These are phyloP conservation scores for Curvularia sp. DNA, from an alignment of 2,329 filamentous ascomycete genomes.

Conservation along the genomic window DNA sequence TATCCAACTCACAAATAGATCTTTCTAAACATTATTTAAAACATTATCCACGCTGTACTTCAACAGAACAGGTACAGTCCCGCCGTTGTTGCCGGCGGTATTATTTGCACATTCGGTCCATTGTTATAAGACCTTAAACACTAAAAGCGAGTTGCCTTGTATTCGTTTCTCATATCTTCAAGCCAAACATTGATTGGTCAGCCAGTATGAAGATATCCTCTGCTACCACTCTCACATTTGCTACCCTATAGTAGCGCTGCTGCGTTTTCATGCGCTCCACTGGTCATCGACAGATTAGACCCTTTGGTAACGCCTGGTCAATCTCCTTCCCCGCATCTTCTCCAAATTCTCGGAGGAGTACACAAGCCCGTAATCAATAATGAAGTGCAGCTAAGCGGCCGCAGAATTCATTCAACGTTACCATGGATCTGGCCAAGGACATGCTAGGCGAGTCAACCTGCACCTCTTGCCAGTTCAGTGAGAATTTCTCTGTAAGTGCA, in stretches of 20 bases:
- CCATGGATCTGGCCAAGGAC: conserved; percentile 34
- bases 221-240: conserved; percentile 19
- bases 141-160: too few species aligned
- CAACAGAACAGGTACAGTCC: too few species aligned
- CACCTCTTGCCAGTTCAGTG: conserved; percentile 41
- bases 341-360: conserved; percentile 37
- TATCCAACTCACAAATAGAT: too few species aligned
- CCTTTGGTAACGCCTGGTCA: conserved; percentile 36
- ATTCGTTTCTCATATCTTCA: neutral
- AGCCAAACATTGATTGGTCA: neutral
- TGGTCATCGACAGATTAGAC: conserved; percentile 35
- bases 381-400: neutral
- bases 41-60: too few species aligned
- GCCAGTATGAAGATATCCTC: conserved; percentile 31
- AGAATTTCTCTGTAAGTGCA: conserved; percentile 31
- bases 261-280: conserved; percentile 38
- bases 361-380: neutral
- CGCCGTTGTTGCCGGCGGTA: too few species aligned
- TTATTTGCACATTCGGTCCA: too few species aligned
- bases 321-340: conserved; percentile 35
- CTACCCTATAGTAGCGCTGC: conserved; percentile 29
- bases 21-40: too few species aligned
- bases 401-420: conserved; percentile 35
- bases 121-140: too few species aligned
- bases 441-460: conserved; percentile 37